These are phyloP conservation scores for Cucumis hystrix DNA, from an alignment of 306 rosid genomes.

Conservation along the genomic window DNA sequence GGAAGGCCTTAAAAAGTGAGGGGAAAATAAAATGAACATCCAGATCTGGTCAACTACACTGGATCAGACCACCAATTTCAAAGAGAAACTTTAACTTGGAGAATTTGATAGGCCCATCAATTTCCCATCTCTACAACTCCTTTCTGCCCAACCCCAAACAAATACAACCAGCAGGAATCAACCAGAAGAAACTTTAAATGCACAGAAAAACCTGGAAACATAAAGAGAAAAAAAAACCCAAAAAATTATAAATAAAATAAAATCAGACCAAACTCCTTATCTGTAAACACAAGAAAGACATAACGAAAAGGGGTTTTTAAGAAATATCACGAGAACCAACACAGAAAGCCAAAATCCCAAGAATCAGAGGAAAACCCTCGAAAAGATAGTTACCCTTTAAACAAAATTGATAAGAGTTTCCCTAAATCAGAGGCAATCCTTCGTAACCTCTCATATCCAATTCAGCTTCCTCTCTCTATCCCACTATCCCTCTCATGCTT, in stretches of 20 bases:
- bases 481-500: slow-evolving; percentile 11
- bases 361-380: slow-evolving; percentile 75
- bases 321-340: slow-evolving; percentile 60
- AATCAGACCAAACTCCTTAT: slow-evolving; percentile 36
- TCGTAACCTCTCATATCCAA: slow-evolving; percentile 29
- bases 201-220: slow-evolving; percentile 10
- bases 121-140: slow-evolving; percentile 35
- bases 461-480: slow-evolving; percentile 20
- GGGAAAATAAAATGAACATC: slow-evolving; percentile 29
- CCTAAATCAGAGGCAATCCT: slow-evolving; percentile 95
- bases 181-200: slow-evolving; percentile 33
- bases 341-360: slow-evolving; percentile 40
- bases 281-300: slow-evolving; percentile 41
- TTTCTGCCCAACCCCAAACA: slow-evolving; percentile 26
- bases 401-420: slow-evolving; percentile 30
- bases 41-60: slow-evolving; percentile 86
- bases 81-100: slow-evolving; percentile 21
- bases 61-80: slow-evolving; percentile 38
- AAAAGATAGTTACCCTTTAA: slow-evolving; percentile 35
- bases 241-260: slow-evolving; percentile 7
- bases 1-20: slow-evolving; percentile 30
- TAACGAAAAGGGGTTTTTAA: background rate
- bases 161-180: slow-evolving; percentile 32
- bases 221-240: background rate
- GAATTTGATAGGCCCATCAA: slow-evolving; percentile 17